Percentiles rank a stretch among this genome's conserved stretches.
Conservation (phyloP, 192 early-diverging fungal species). For the Coemansia erecta region DNA sequence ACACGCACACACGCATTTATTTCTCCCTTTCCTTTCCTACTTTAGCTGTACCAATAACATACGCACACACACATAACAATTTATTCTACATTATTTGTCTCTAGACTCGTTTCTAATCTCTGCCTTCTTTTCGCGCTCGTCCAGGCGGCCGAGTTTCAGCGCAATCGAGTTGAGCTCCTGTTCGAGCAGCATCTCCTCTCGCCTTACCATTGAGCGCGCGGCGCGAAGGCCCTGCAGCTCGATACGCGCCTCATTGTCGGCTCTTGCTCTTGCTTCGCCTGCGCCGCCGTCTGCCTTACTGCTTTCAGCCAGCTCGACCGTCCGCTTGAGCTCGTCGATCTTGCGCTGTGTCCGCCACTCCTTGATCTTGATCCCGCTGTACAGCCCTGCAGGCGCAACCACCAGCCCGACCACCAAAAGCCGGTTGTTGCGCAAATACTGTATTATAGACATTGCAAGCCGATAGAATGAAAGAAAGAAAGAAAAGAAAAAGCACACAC, state of each 20-base stretch:
- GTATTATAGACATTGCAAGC: conserved; percentile 3
- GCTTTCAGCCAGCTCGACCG: conserved; percentile 5
- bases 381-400: conserved; percentile 37
- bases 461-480: too few relatives aligned
- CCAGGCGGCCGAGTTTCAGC: conserved; percentile 35
- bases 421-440: conserved; percentile 20
- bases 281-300: background rate
- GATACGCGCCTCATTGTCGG: conserved; percentile 1
- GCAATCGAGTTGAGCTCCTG: conserved; percentile 33
- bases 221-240: conserved; percentile 27
- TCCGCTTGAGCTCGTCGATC: conserved; percentile 10
- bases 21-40: background rate
- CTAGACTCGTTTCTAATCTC: background rate
- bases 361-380: conserved; percentile 32
- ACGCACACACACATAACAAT: too few relatives aligned
- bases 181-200: conserved; percentile 20
- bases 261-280: too few relatives aligned
- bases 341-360: conserved; percentile 21
- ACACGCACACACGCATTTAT: too few relatives aligned
- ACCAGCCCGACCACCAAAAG: conserved; percentile 35
- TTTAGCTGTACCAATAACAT: background rate
- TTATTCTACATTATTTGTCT: conserved; percentile 12
- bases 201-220: conserved; percentile 10
- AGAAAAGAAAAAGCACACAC: too few relatives aligned
- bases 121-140: conserved; percentile 14